These are phyloP conservation scores for Hypoxylon lienhwacheense DNA, from an alignment of 495 filamentous ascomycete species.

Conservation along the genomic window DNA sequence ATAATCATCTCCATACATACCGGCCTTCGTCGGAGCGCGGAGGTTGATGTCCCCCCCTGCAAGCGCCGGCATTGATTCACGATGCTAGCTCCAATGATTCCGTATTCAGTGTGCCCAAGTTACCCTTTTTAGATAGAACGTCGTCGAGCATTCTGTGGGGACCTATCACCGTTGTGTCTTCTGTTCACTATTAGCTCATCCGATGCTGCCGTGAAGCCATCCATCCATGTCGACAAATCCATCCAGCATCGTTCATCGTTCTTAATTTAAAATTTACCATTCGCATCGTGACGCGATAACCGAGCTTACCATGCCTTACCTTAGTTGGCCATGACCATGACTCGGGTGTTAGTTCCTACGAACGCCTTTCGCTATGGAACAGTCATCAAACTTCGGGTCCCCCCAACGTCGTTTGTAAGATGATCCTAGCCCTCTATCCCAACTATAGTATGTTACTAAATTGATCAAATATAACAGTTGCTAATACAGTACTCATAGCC, in stretches of 20 bases:
- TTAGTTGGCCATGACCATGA: too few relatives aligned
- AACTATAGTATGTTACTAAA: background rate
- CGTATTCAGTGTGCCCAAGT: slow-evolving; percentile 13
- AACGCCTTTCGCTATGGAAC: background rate
- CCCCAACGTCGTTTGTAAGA: slow-evolving; percentile 17
- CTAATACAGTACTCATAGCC: too few relatives aligned
- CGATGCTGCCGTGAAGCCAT: slow-evolving; percentile 30
- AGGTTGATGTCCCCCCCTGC: slow-evolving; percentile 19
- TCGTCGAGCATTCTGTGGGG: slow-evolving; percentile 30
- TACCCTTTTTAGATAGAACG: slow-evolving; percentile 23
- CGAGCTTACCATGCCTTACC: slow-evolving; percentile 17
- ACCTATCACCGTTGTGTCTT: slow-evolving; percentile 20
- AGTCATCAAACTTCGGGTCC: slow-evolving; percentile 4
- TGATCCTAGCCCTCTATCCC: background rate
- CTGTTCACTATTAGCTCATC: slow-evolving; percentile 32
- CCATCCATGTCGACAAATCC: slow-evolving; percentile 11
- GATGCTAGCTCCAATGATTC: slow-evolving; percentile 26
- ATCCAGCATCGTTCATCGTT: slow-evolving; percentile 1
- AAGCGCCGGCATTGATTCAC: slow-evolving; percentile 32
- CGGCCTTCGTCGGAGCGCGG: slow-evolving; percentile 25
- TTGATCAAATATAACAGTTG: background rate
- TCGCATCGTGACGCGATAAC: slow-evolving; percentile 14
- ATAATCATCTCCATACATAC: slow-evolving; percentile 3
- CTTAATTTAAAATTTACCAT: background rate
- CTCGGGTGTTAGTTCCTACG: slow-evolving; percentile 15